These are phyloP conservation scores for Lepidopterella palustris DNA, from an alignment of 495 filamentous ascomycete species.

Conservation along the genomic window DNA sequence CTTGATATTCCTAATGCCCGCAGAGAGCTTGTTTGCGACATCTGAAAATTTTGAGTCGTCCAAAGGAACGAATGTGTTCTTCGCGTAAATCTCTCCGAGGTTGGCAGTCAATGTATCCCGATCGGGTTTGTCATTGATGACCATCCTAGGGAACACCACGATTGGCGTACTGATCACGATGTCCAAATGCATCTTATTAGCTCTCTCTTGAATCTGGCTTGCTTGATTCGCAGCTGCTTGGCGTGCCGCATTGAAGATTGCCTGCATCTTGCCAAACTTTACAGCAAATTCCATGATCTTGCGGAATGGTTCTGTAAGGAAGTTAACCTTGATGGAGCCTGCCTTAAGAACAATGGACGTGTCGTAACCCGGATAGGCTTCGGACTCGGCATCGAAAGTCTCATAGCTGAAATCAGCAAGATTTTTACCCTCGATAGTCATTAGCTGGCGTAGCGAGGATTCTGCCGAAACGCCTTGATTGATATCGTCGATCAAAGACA, in stretches of 20 bases:
- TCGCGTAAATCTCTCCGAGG: slow-evolving; percentile 92
- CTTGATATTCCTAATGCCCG: slow-evolving; percentile 86
- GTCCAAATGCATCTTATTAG: slow-evolving; percentile 86
- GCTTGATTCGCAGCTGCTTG: slow-evolving; percentile 94
- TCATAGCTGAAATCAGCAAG: slow-evolving; percentile 98
- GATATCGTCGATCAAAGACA: slow-evolving; percentile 86
- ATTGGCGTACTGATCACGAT: slow-evolving; percentile 91
- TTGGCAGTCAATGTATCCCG: slow-evolving; percentile 86
- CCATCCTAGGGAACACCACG: slow-evolving; percentile 77
- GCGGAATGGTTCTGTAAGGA: slow-evolving; percentile 91
- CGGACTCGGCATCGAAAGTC: slow-evolving; percentile 73
- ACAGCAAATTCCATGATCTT: slow-evolving; percentile 97
- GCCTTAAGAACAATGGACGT: slow-evolving; percentile 82
- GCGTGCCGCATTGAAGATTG: slow-evolving; percentile 93
- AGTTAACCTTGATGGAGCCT: slow-evolving; percentile 92
- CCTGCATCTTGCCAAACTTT: slow-evolving; percentile 99
- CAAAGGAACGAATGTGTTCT: slow-evolving; percentile 80
- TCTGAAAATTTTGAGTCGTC: slow-evolving; percentile 63
- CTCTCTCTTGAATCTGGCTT: slow-evolving; percentile 82
- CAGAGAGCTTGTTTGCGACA: slow-evolving; percentile 80
- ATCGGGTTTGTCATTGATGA: slow-evolving; percentile 53
- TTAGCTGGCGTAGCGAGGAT: slow-evolving; percentile 75
- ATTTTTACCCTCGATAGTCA: slow-evolving; percentile 91
- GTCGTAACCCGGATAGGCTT: slow-evolving; percentile 88
- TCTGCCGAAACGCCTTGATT: slow-evolving; percentile 78